Conservation (phyloP, 140 eudicot species). For the Anethum foeniculum region DNA sequence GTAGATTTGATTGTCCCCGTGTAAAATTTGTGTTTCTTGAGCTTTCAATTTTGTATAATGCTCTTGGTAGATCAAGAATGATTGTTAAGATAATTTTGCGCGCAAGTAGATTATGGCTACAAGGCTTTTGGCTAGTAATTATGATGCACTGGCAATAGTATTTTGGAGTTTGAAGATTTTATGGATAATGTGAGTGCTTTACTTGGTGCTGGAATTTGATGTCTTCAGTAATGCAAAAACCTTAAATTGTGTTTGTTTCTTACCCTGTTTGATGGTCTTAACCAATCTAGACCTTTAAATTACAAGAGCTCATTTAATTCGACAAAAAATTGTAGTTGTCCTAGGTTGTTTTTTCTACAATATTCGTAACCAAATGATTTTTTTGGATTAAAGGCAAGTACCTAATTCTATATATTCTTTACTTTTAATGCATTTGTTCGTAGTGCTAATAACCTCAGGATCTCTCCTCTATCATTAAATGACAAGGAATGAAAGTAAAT, state of each 20-base stretch:
- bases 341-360: neutral
- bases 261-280: neutral
- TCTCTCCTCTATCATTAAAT: neutral
- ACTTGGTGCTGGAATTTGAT: neutral
- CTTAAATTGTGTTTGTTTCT: neutral
- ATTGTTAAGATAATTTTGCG: neutral
- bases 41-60: neutral
- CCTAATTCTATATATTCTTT: neutral
- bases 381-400: neutral
- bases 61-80: neutral
- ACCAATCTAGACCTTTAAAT: neutral
- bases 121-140: neutral
- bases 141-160: neutral
- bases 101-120: neutral
- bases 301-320: neutral
- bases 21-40: slow-evolving; percentile 1
- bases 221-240: neutral
- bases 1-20: neutral
- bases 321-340: neutral
- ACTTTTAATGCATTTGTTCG: neutral
- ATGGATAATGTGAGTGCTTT: neutral
- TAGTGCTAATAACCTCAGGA: neutral
- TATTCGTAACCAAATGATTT: neutral
- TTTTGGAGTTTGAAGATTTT: neutral
- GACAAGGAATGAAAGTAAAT: neutral